Evolutionary conservation across 495 filamentous ascomycete genomes (phyloP).

Genomic region (Neurospora intermedia): DNA sequence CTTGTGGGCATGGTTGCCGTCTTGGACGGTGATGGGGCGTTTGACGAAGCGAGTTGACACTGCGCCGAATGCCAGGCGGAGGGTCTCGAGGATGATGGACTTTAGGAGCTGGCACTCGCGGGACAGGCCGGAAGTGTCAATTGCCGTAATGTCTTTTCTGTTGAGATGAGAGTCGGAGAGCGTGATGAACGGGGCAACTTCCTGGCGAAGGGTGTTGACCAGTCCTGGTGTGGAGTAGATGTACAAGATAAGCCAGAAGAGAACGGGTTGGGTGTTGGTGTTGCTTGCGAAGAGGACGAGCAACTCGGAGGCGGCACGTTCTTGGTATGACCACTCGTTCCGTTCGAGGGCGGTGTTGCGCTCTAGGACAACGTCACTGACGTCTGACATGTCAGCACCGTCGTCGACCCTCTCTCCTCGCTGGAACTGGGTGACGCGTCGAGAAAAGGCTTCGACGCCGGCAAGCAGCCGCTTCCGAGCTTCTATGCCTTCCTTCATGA

Average conservation of each 20-base stretch:
- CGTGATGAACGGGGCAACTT: neutral
- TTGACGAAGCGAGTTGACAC: conserved; percentile 8
- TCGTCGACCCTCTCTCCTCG: neutral
- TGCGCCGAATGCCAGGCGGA: conserved; percentile 4
- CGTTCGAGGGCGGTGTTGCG: neutral
- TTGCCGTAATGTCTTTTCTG: neutral
- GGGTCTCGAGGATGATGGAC: conserved; percentile 6
- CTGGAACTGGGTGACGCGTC: conserved; percentile 1
- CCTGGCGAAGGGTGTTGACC: neutral
- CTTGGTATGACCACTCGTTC: neutral
- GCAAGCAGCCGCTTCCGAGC: conserved; percentile 3
- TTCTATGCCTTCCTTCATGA: conserved; percentile 7
- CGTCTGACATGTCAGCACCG: conserved; percentile 7
- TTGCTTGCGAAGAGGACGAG: neutral
- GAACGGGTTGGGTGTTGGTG: conserved; percentile 1
- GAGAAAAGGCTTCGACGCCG: neutral
- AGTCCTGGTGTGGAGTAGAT: conserved; percentile 2
- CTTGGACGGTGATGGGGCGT: neutral
- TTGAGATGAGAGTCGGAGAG: neutral
- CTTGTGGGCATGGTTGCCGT: neutral
- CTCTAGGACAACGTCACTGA: neutral
- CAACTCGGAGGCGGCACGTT: neutral
- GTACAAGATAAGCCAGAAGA: conserved; percentile 1
- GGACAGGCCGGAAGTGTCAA: neutral
- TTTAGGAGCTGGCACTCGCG: conserved; percentile 8